These are phyloP conservation scores for Solanum commersonii DNA, from an alignment of 257 asterid species.

Conservation along the genomic window DNA sequence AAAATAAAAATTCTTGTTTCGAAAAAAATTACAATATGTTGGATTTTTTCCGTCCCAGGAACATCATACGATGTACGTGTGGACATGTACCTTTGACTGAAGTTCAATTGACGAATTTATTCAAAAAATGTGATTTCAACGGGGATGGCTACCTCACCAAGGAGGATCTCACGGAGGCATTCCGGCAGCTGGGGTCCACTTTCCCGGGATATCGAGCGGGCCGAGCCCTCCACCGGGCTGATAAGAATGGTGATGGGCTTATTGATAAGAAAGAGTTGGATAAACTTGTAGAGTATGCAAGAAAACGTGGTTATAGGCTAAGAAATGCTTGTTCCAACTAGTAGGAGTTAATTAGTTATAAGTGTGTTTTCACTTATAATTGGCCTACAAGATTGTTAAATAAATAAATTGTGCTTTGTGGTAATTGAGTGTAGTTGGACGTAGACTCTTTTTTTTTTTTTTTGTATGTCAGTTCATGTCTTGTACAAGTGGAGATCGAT, in stretches of 20 bases:
- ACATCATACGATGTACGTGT: background rate
- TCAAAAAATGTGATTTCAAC: background rate
- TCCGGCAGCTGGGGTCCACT: background rate
- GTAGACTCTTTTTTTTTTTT: background rate
- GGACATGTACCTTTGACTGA: background rate
- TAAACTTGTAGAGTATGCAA: constrained; percentile 1
- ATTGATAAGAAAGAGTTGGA: constrained; percentile 1
- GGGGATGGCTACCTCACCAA: background rate
- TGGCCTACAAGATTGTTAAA: background rate
- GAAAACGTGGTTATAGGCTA: background rate
- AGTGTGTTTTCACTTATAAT: background rate
- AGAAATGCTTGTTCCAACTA: background rate
- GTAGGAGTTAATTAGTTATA: background rate
- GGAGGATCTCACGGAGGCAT: constrained; percentile 6
- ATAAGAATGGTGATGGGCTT: constrained; percentile 6
- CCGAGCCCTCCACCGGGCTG: background rate
- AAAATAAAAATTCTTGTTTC: background rate
- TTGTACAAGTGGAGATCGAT: background rate
- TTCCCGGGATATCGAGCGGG: constrained; percentile 7
- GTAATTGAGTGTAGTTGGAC: background rate
- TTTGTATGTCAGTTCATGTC: background rate
- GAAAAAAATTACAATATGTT: background rate
- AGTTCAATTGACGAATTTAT: background rate
- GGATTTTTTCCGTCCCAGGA: background rate
- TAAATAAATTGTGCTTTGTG: background rate